Evolutionary conservation across 495 filamentous ascomycete genomes (phyloP).

Genomic region (Podospora comata): DNA sequence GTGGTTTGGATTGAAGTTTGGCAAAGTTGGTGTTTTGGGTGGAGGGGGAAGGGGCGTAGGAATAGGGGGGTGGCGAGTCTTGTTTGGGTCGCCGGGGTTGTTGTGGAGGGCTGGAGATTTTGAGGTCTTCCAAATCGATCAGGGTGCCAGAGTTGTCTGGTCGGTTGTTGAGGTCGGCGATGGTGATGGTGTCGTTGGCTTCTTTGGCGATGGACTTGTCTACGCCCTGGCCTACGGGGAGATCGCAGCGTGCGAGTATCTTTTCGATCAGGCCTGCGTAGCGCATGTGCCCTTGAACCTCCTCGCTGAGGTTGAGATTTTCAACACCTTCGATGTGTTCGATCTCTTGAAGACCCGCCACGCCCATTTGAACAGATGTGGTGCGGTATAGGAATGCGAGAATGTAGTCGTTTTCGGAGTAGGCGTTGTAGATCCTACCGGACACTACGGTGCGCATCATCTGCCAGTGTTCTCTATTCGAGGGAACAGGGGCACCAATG

Average conservation of each 20-base stretch:
- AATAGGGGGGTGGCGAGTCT: background rate
- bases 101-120: conserved; percentile 4
- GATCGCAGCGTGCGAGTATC: conserved; percentile 65
- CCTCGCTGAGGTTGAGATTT: conserved; percentile 70
- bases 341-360: conserved; percentile 70
- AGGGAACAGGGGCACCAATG: conserved; percentile 77
- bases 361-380: conserved; percentile 69
- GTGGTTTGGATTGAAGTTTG: background rate
- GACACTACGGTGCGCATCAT: conserved; percentile 67
- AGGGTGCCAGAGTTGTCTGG: conserved; percentile 30
- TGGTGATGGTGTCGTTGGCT: conserved; percentile 42
- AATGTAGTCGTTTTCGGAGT: conserved; percentile 71
- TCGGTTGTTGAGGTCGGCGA: conserved; percentile 29
- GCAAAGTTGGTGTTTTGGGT: background rate
- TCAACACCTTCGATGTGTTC: conserved; percentile 63
- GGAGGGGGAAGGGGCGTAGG: background rate
- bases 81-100: background rate
- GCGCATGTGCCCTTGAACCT: conserved; percentile 67
- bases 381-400: conserved; percentile 76
- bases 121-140: conserved; percentile 52
- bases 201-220: conserved; percentile 54
- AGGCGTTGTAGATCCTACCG: conserved; percentile 74
- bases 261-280: conserved; percentile 67
- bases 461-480: conserved; percentile 61
- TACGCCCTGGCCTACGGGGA: conserved; percentile 58